Conservation (phyloP, 2,329 filamentous ascomycete species). For the Cladosporium sp. region DNA sequence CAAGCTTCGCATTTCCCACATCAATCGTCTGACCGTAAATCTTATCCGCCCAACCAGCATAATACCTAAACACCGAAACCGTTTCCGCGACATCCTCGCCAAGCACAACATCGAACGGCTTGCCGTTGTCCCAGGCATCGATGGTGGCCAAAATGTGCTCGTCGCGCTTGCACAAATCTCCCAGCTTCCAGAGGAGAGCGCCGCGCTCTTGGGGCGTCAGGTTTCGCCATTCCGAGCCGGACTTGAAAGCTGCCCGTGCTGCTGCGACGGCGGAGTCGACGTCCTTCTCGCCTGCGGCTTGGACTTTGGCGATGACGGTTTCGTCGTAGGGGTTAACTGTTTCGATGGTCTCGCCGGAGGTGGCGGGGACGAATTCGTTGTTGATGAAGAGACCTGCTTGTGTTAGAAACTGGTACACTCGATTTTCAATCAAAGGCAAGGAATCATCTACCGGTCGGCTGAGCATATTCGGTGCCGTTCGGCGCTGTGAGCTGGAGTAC, state of each 20-base stretch:
- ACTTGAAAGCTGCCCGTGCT: slow-evolving; percentile 64
- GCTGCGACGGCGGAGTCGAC: slow-evolving; percentile 68
- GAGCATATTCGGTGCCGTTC: slow-evolving; percentile 66
- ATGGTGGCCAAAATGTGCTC: slow-evolving; percentile 43
- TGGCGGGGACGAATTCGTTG: slow-evolving; percentile 10
- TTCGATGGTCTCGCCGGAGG: slow-evolving; percentile 47
- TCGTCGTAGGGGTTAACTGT: slow-evolving; percentile 59
- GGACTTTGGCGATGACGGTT: slow-evolving; percentile 50
- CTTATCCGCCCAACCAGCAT: slow-evolving; percentile 84
- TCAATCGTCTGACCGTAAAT: slow-evolving; percentile 78
- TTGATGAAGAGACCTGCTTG: slow-evolving; percentile 12
- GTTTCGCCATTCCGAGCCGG: slow-evolving; percentile 53
- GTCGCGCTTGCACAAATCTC: slow-evolving; percentile 36
- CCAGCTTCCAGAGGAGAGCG: slow-evolving; percentile 43
- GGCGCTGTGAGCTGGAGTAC: slow-evolving; percentile 64
- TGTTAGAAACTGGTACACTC: neutral
- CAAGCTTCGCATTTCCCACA: slow-evolving; percentile 67
- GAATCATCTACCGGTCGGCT: slow-evolving; percentile 53
- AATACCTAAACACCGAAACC: slow-evolving; percentile 69
- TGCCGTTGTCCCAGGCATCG: slow-evolving; percentile 44
- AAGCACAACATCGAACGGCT: slow-evolving; percentile 46
- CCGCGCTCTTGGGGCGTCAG: slow-evolving; percentile 37
- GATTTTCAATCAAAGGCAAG: neutral
- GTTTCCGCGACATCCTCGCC: slow-evolving; percentile 65
- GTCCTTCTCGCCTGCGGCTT: slow-evolving; percentile 63